A percentile compares a stretch with the other conserved stretches of the same genome.
Evolutionary conservation across 495 filamentous ascomycete species (phyloP).

Genomic region (Penicillium desertorum): DNA sequence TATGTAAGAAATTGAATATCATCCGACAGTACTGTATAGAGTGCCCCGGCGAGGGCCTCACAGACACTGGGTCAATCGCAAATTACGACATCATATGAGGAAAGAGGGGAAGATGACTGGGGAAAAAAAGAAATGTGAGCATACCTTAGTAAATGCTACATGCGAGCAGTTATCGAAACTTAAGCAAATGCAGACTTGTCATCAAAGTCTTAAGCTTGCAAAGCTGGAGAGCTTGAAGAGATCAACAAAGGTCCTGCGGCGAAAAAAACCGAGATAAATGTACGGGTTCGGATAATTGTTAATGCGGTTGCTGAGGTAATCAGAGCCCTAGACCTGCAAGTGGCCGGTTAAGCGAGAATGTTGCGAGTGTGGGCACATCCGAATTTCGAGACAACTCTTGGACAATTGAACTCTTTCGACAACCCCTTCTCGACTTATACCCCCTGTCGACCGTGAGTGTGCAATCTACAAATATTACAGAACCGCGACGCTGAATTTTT

Average conservation of each 20-base stretch:
- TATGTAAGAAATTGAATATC: conserved; percentile 99
- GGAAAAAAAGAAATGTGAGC: conserved; percentile 14
- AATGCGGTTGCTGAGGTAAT: conserved; percentile 20
- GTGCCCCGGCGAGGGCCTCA: conserved; percentile 82
- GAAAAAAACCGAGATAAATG: conserved; percentile 30
- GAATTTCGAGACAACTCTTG: conserved; percentile 46
- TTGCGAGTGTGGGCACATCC: conserved; percentile 39
- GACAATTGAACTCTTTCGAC: conserved; percentile 50
- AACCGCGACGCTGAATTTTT: conserved; percentile 27
- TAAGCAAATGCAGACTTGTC: conserved; percentile 7
- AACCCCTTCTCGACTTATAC: conserved; percentile 44
- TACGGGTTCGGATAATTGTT: conserved; percentile 25
- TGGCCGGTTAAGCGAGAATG: conserved; percentile 36
- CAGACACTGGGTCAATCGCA: conserved; percentile 86
- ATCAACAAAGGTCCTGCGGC: conserved; percentile 10
- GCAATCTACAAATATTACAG: conserved; percentile 16
- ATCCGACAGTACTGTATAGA: conserved; percentile 69
- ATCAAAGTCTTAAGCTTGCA: conserved; percentile 7
- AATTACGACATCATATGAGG: conserved; percentile 89
- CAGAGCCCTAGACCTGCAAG: conserved; percentile 41
- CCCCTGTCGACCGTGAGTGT: conserved; percentile 51
- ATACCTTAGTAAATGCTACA: conserved; percentile 27
- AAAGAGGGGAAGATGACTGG: neutral
- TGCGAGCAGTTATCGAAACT: conserved; percentile 1
- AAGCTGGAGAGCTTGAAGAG: conserved; percentile 9